Base-by-base conservation (phyloP, 2,329 filamentous ascomycete species). In the Penicillium palitans region DNA sequence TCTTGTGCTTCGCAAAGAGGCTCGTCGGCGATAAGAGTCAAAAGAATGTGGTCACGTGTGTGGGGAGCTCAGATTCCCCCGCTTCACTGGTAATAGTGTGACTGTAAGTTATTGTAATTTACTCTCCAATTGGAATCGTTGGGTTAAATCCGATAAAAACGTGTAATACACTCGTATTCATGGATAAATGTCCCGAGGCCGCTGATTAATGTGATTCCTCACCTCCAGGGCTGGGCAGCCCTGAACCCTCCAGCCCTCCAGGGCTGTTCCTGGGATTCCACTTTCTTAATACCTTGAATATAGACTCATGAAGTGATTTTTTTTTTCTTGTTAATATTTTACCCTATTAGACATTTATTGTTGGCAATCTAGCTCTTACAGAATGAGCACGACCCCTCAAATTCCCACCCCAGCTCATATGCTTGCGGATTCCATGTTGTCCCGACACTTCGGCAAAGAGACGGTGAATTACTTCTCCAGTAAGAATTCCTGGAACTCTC, bases 391-490 rank as follows among this genome's bases (percentile, higher is more conserved):
- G 33, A 52, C 60, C 37, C 64, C 70, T 39, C 71, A 78, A 55
- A 79, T 87, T 53, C 85, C 85, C 29, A 78, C 80, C 64, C 84
- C 85, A 52, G 82, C 83, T 39, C 83, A 87, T 72, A 74, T 80
- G 57, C 78, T 82, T 62, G 75, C 83, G 66, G 85, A 87, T 71
- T 86, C 84, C 39, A 80, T 80, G 72, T 68, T 82, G 45, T 75
- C 77, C 10, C 74, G 78, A 49, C 78, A 76, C 52, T 82, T 81
- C 64, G 80, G 80, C 51, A 78, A 70, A 67, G 80, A 82, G 66
- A 79, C 79, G 1, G 78, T 76, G 44, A 81, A 82, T 65, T 82
- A 82, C 66, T 82, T 81, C 66, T 79, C 79, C 58, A 78, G 79
- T 80, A 69, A 63, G 69, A 39, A 44, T 19, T 33, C 19, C n/a